A percentile compares a stretch with the other conserved stretches of the same genome.
Evolutionary conservation across 805 yeast genomes (phyloP).

Genomic region (Hemisphaericaspora nanyangensis): DNA sequence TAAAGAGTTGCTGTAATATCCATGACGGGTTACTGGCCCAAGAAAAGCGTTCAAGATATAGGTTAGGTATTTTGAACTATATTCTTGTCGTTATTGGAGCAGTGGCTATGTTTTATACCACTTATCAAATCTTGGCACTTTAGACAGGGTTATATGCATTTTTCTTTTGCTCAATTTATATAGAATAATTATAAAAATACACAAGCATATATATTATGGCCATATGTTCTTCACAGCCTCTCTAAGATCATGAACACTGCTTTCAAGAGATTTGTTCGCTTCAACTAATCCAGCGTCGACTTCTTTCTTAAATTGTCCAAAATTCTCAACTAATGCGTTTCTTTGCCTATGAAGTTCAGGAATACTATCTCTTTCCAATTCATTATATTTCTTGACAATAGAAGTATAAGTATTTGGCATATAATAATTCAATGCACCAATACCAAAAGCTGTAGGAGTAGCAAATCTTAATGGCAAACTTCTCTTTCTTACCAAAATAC

Average conservation of each 20-base stretch:
- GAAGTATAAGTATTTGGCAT: constrained; percentile 49
- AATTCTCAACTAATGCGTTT: constrained; percentile 10
- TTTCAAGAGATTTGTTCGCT: constrained; percentile 15
- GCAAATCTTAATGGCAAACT: constrained; percentile 47
- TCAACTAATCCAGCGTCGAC: constrained; percentile 10
- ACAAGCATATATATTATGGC: no score
- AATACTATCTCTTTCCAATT: constrained; percentile 23
- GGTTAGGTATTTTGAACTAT: constrained; percentile 44
- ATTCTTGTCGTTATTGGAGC: constrained; percentile 53
- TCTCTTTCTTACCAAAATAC: constrained; percentile 48
- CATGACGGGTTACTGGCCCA: constrained; percentile 11
- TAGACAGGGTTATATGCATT: not conserved
- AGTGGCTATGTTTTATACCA: constrained; percentile 62
- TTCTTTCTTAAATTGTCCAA: constrained; percentile 10
- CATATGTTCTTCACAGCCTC: constrained; percentile 5
- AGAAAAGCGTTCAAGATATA: constrained; percentile 28
- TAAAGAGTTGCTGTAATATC: constrained; percentile 43
- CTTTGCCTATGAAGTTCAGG: constrained; percentile 32
- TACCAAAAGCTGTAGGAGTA: constrained; percentile 50
- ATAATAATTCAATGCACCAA: constrained; percentile 39
- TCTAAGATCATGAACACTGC: constrained; percentile 25
- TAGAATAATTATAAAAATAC: no score
- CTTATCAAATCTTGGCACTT: constrained; percentile 47
- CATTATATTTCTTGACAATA: constrained; percentile 19
- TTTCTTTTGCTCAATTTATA: no score